Evolutionary conservation across 352 stramenopile genomes (phyloP).

Genomic region (Peronospora tabacina): DNA sequence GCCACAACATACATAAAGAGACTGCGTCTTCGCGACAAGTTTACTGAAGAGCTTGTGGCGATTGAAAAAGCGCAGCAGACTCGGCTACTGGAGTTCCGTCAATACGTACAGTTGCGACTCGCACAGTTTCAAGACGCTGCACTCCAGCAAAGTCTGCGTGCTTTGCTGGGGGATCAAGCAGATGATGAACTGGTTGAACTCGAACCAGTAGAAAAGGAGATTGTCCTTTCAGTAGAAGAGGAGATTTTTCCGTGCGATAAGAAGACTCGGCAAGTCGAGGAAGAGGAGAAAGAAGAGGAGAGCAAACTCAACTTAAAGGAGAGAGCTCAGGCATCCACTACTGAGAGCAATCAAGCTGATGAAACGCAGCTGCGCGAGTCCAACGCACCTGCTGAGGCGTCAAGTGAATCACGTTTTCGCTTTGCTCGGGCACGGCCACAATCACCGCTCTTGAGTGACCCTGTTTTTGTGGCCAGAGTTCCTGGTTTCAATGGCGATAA

Average conservation of each 20-base stretch:
- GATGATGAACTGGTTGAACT: constrained; percentile 48
- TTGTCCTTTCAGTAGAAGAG: constrained; percentile 52
- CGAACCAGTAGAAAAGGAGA: constrained; percentile 37
- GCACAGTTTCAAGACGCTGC: constrained; percentile 41
- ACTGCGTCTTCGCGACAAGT: constrained; percentile 56
- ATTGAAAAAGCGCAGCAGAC: constrained; percentile 53
- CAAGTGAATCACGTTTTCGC: constrained; percentile 42
- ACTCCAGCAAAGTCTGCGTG: constrained; percentile 31
- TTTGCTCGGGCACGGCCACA: constrained; percentile 34
- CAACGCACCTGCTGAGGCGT: background rate
- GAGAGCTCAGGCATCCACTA: background rate
- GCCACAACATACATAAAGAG: constrained; percentile 75
- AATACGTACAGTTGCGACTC: constrained; percentile 42
- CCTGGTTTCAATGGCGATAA: constrained; percentile 1
- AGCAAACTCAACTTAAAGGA: constrained; percentile 5
- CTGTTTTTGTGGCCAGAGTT: constrained; percentile 1
- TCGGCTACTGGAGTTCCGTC: constrained; percentile 50
- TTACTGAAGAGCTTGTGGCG: constrained; percentile 42
- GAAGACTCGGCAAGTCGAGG: constrained; percentile 13
- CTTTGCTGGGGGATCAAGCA: constrained; percentile 34
- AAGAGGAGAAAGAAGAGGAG: constrained; percentile 5
- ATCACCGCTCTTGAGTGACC: constrained; percentile 5
- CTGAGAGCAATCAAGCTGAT: constrained; percentile 4
- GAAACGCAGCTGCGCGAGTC: constrained; percentile 12
- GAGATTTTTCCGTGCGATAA: constrained; percentile 44